phyloP scores from a whole-genome alignment of 768 basidiomycete genomes.

The Postia placenta region DNA sequence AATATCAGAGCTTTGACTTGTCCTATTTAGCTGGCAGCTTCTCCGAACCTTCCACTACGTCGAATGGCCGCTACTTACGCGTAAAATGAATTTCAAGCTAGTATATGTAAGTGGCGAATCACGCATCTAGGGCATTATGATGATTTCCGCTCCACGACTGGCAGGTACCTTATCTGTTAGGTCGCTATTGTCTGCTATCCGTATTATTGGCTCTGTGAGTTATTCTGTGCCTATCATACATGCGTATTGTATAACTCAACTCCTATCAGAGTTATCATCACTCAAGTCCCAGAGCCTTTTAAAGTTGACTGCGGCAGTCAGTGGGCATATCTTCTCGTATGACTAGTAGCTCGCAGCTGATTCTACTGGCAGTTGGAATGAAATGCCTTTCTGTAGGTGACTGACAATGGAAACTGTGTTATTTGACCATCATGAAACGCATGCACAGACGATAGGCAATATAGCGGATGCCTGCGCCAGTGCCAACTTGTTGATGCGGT shows the following conservation, averaged over 20 bases:
- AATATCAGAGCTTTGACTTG: background rate
- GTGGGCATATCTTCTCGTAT: too few relatives aligned
- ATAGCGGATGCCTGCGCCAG: background rate
- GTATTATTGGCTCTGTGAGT: background rate
- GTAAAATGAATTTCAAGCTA: background rate
- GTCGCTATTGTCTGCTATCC: background rate
- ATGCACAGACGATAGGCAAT: background rate
- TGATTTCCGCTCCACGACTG: background rate
- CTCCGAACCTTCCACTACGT: background rate
- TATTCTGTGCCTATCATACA: too few relatives aligned
- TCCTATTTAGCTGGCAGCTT: background rate
- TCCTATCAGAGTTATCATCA: background rate
- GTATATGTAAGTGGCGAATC: background rate
- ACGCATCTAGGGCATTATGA: background rate
- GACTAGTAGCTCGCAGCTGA: too few relatives aligned
- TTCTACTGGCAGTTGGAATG: background rate
- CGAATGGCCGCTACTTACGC: background rate
- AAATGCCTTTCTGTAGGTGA: background rate
- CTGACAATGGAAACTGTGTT: background rate
- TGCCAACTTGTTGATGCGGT: background rate
- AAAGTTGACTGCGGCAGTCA: too few relatives aligned
- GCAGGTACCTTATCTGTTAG: background rate
- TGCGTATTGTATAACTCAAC: background rate
- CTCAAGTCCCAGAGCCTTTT: background rate
- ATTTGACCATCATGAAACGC: background rate